These are phyloP conservation scores for Alternaria incomplexa DNA, from an alignment of 2,329 filamentous ascomycete species.

Conservation along the genomic window DNA sequence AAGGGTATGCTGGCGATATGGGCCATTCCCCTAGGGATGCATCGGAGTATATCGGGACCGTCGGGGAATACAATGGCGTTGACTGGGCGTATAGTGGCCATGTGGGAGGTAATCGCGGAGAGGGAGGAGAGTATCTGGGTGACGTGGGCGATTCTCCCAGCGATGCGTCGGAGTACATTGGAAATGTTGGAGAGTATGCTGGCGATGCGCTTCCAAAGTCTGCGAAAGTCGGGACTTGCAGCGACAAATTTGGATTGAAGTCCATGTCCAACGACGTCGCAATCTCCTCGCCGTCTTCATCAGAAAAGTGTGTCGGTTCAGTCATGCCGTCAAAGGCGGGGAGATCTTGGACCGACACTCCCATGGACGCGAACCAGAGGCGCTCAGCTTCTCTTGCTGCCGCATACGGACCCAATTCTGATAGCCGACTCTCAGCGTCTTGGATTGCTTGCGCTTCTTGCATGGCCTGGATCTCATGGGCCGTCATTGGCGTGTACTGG, in stretches of 20 bases:
- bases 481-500: not conserved
- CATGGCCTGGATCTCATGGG: not conserved
- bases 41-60: not conserved
- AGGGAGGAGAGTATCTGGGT: too few species aligned
- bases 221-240: not conserved
- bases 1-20: not conserved
- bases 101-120: not conserved
- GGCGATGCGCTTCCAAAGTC: not conserved
- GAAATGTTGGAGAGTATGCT: not conserved
- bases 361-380: not conserved
- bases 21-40: rapidly evolving
- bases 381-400: not conserved
- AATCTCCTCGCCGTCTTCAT: not conserved
- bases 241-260: not conserved
- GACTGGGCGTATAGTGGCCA: not conserved
- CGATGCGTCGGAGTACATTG: not conserved
- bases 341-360: not conserved
- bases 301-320: not conserved
- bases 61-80: not conserved
- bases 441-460: not conserved
- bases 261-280: not conserved
- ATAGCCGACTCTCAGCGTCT: not conserved
- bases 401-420: not conserved
- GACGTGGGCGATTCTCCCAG: not conserved
- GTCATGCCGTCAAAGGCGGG: not conserved